These are phyloP conservation scores for Coccomyxa subellipsoidea DNA, from an alignment of 163 green algal species.

Conservation along the genomic window DNA sequence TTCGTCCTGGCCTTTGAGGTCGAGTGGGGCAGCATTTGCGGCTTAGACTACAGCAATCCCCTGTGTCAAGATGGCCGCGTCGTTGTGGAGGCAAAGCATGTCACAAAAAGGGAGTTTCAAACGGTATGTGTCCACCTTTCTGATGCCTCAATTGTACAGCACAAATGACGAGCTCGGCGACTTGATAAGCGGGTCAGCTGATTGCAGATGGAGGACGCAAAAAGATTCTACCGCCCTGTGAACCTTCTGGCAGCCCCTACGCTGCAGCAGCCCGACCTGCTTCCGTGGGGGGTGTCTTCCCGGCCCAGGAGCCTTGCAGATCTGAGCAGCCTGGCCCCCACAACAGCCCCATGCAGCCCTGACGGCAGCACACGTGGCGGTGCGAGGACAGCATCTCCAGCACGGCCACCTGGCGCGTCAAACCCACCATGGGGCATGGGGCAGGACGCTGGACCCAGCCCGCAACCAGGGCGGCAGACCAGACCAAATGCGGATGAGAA, in stretches of 20 bases:
- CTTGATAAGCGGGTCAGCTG: no score
- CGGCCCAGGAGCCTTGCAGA: neutral
- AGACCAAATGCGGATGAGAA: neutral
- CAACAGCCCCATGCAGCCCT: neutral
- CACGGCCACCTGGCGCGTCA: neutral
- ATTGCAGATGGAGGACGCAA: slow-evolving; percentile 42
- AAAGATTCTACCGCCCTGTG: slow-evolving; percentile 32
- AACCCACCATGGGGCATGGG: neutral
- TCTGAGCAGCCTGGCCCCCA: neutral
- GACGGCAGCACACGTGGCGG: neutral
- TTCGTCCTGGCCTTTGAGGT: slow-evolving; percentile 69
- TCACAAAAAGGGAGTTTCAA: slow-evolving; percentile 68
- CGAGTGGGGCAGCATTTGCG: slow-evolving; percentile 43
- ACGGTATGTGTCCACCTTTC: slow-evolving; percentile 34
- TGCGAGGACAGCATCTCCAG: neutral
- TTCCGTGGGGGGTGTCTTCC: neutral
- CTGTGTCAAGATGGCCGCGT: slow-evolving; percentile 63
- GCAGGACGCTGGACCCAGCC: neutral
- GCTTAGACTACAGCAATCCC: slow-evolving; percentile 68
- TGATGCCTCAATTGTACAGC: no score
- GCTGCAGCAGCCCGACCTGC: neutral
- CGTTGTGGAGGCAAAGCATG: slow-evolving; percentile 56
- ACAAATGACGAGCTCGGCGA: no score
- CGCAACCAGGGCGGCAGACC: neutral
- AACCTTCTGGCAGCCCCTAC: neutral